Conservation (phyloP, 2,329 filamentous ascomycete genomes). For the Ophiostoma piceae region DNA sequence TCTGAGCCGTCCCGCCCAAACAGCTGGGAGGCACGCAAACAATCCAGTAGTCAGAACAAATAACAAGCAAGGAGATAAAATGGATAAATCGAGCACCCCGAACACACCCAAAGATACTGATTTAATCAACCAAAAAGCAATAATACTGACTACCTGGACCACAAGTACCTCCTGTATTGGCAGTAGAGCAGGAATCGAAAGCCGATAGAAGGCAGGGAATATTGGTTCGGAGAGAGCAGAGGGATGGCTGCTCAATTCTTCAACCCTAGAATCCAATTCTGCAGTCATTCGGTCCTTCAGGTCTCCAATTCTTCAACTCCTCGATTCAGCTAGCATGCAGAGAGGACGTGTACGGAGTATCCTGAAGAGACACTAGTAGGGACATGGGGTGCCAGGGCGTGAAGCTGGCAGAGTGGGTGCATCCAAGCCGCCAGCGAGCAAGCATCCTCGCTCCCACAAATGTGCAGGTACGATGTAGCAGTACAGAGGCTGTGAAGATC, state of each 20-base stretch:
- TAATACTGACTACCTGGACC: background rate
- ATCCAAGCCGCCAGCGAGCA: background rate
- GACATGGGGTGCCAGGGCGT: background rate
- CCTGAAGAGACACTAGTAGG: background rate
- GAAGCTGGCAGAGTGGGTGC: background rate
- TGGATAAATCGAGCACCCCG: background rate
- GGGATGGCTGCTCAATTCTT: background rate
- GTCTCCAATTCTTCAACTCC: background rate
- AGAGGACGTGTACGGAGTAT: background rate
- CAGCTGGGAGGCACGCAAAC: slow-evolving; percentile 17
- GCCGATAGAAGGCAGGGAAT: background rate
- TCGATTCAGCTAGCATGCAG: background rate
- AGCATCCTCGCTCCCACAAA: background rate
- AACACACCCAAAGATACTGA: background rate
- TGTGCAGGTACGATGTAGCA: background rate
- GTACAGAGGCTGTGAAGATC: background rate
- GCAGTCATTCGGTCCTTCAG: background rate
- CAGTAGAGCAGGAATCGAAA: background rate
- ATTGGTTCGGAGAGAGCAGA: background rate
- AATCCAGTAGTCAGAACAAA: background rate
- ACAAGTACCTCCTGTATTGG: background rate
- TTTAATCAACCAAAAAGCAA: background rate
- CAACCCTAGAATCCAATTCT: background rate
- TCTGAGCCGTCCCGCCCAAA: slow-evolving; percentile 16
- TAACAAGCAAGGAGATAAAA: background rate